Base-by-base conservation (phyloP, 2,329 filamentous ascomycete species). In the Scedosporium dehoogii region DNA sequence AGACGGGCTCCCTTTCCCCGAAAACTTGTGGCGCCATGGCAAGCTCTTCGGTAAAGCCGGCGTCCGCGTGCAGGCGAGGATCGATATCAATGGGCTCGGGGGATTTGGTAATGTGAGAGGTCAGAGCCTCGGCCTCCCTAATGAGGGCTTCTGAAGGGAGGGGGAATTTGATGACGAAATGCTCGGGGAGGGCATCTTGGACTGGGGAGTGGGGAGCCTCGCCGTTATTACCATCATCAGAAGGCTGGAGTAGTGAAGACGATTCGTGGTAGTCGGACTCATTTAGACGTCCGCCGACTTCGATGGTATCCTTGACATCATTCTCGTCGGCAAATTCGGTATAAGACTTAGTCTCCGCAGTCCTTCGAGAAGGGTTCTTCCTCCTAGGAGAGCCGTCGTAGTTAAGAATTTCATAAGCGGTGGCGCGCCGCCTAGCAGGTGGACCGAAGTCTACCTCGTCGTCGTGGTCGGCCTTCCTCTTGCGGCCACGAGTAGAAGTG, bases 301-400 rank as follows among this genome's bases (percentile, higher is more conserved):
- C 79, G 64, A 85, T 85, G 14, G 81, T 84, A 68, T 85, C 82
- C 68, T 82, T 78, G 29, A 84, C 79, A 53, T 82, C 78, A 29
- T 78, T 78, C 63, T 80, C 76, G 59, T 79, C 76, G 3, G 67
- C 67, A 29, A 71, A 70, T 60, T 77, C 72, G 12, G 69, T 64
- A 42, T 73, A 74, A 58, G 70, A 65, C 64, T 68, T 70, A 41
- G 70, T 57, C 63, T 75, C 72, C 59, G 71, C 66, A 6, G 70
- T 69, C 70, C 76, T 78, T 64, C 74, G 73, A 62, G 75, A 68
- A 44, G 75, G 71, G 65, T 76, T 75, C 57, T 71, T 71, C 64
- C 77, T 75, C 60, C 77, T 76, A 68, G n/a, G 73, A 72, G 60
- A 62, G 29, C 21, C 16, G 7, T 62, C 60, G 51, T 75, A 73